These are phyloP conservation scores for Monilinia fructicola DNA, from an alignment of 2,329 filamentous ascomycete genomes.

Conservation along the genomic window DNA sequence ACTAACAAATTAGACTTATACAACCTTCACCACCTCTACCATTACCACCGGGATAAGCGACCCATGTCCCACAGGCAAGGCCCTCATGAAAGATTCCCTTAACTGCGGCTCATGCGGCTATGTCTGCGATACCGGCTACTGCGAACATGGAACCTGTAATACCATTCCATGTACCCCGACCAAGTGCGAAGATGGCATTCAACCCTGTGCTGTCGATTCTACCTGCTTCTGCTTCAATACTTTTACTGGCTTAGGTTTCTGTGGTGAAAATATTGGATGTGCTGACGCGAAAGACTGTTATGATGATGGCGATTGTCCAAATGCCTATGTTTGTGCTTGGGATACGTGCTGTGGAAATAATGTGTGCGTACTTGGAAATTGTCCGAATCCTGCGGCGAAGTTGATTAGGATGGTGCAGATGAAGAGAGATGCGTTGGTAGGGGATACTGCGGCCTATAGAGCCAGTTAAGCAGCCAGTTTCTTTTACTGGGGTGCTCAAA, in stretches of 20 bases:
- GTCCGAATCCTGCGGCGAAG: slow-evolving; percentile 15
- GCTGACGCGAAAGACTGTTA: slow-evolving; percentile 2
- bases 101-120: slow-evolving; percentile 22
- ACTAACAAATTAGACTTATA: slow-evolving; percentile 3
- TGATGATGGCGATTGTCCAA: slow-evolving; percentile 20
- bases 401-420: not conserved
- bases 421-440: slow-evolving; percentile 7
- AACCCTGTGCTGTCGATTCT: slow-evolving; percentile 13
- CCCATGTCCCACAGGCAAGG: slow-evolving; percentile 12
- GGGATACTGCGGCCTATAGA: slow-evolving; percentile 18
- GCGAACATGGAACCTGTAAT: slow-evolving; percentile 22
- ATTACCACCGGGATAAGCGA: slow-evolving; percentile 3
- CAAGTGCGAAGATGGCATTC: slow-evolving; percentile 16
- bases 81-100: slow-evolving; percentile 17
- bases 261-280: slow-evolving; percentile 14
- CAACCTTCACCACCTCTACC: slow-evolving; percentile 16
- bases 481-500: not conserved
- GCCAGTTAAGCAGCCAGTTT: not conserved
- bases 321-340: slow-evolving; percentile 21
- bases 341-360: slow-evolving; percentile 20
- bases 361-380: slow-evolving; percentile 22
- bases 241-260: slow-evolving; percentile 3
- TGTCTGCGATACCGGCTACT: slow-evolving; percentile 19
- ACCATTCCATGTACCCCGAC: slow-evolving; percentile 2
- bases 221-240: slow-evolving; percentile 22